Conservation (phyloP, 208 protist species). For the Eutreptiella sp. region DNA sequence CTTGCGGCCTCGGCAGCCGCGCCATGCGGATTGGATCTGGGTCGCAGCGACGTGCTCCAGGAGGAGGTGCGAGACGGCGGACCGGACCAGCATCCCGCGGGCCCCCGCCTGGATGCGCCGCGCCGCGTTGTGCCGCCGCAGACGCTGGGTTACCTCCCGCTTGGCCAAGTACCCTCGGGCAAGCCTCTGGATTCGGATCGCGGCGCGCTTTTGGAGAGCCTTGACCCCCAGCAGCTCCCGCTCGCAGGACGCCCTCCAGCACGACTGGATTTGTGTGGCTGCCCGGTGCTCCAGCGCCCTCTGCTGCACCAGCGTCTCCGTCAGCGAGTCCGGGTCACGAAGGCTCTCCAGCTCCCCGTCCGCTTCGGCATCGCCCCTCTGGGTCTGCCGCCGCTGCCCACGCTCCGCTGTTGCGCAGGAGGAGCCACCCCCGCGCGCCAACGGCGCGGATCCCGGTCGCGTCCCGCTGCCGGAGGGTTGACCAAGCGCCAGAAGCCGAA, state of each 20-base stretch:
- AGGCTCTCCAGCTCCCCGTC: constrained; percentile 1
- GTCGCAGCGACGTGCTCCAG: constrained; percentile 2
- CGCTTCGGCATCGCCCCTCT: too few relatives aligned
- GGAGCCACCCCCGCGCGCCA: too few relatives aligned
- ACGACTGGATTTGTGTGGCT: constrained; percentile 18
- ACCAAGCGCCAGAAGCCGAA: too few relatives aligned
- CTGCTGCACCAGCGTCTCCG: neutral
- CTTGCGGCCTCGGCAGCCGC: neutral
- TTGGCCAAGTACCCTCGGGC: constrained; percentile 9
- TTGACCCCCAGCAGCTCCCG: neutral
- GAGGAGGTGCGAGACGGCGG: neutral
- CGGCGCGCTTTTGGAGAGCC: constrained; percentile 8
- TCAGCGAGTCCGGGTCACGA: constrained; percentile 13
- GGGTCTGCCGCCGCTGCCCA: too few relatives aligned
- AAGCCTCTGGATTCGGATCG: constrained; percentile 20
- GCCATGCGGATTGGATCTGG: constrained; percentile 1
- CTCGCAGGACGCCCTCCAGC: constrained; percentile 15
- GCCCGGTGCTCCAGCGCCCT: constrained; percentile 4
- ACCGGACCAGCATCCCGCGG: constrained; percentile 7
- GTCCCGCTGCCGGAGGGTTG: too few relatives aligned
- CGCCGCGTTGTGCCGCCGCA: constrained; percentile 3
- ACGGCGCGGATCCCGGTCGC: too few relatives aligned
- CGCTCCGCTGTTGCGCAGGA: too few relatives aligned
- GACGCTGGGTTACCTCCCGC: neutral
- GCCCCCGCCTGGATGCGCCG: constrained; percentile 3